Evolutionary conservation across 2,329 filamentous ascomycete species (phyloP), one percentile per base, ranked within the genome.

Genomic region (Neoascochyta sp.): DNA sequence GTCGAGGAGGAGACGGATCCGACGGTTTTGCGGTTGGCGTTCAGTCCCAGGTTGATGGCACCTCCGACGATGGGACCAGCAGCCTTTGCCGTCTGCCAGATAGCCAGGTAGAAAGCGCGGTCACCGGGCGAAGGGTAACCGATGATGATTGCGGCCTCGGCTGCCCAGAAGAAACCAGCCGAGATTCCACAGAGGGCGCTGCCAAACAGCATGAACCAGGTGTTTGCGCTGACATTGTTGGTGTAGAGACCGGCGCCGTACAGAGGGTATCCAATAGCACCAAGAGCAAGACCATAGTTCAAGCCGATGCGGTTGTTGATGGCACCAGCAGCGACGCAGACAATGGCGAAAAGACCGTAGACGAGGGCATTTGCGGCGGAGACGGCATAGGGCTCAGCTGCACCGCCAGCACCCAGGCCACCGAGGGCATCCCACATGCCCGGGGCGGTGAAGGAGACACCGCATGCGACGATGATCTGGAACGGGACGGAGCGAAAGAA

Each of bases 31-130:
- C 54, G 45, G 19, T 53, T 54, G 16, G 60, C 53, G 39, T 73
- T 75, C 7, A 75, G 45, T 1, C 64, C 72, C 2, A 75, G 56
- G 12, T 69, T 68, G 38, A 74, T 73, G 2, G 69, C 63, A 3
- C 70, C 71, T 8, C 72, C 71, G 6, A 75, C 63, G 15, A 74
- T 69, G 11, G 57, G 57, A 7, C 57, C 57, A 26, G 54, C 43
- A 5, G 56, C 55, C 30, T 60, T 60, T 5, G 56, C 56, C 6
- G 50, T 52, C 34, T 60, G 56, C 57, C 57, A 62, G 19, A 62
- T 36, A 7, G 56, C 57, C 12, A 62, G 47, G 29, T 57, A 62
- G 36, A 62, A 62, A 1, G 56, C 60, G 12, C 60, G 53, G 29
- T 63, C 58, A 6, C 45, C 47, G 4, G 58, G 58, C 3, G 52